Base-by-base conservation (phyloP, 331 rosid genomes). In the Malus hybrid region DNA sequence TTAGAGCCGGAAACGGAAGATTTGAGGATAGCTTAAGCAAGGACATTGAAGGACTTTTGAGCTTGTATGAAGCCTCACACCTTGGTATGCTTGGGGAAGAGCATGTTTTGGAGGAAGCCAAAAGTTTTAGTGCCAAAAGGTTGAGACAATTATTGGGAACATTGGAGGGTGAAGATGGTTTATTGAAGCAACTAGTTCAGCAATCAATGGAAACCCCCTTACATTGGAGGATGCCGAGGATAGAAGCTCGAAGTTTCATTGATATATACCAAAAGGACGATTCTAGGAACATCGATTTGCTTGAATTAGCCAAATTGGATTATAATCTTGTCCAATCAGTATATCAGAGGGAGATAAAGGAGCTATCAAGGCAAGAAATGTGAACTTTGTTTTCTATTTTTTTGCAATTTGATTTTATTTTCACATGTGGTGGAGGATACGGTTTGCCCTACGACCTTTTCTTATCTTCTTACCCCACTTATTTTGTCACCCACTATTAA, bases 51-150 rank as follows among this genome's bases (percentile, higher is more conserved):
- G 84, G 77, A 30, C 63, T 83, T 33, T 8, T 77, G 82, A 74
- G 80, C 66, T 73, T 83, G 80, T 83, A 73, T 36, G 82, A 83
- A 62, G 84, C 84, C 55, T 68, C 87, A 2, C 68, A 73, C 52
- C 79, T 77, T 3, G 76, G 72, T 15, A 76, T 77, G 67, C 60
- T n/a, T 10, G 82, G 71, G 65, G 84, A 83, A 80, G 69, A 73
- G 30, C 48, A 68, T 55, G 78, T 63, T 48, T 28, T 80, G 7
- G 84, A 80, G 12, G 87, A 76, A 63, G 77, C 77, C 72, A 46
- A 52, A 20, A 42, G 44, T 69, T 77, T 80, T 46, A 69, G 76
- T 10, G 15, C 6, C 1, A 63, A 48, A 48, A 36, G 19, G 36
- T 53, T 83, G 44, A 77, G n/a, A 61, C 34, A 33, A 36, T 69